Conservation (phyloP, 805 yeast genomes). For the Myxozyma monticola region DNA sequence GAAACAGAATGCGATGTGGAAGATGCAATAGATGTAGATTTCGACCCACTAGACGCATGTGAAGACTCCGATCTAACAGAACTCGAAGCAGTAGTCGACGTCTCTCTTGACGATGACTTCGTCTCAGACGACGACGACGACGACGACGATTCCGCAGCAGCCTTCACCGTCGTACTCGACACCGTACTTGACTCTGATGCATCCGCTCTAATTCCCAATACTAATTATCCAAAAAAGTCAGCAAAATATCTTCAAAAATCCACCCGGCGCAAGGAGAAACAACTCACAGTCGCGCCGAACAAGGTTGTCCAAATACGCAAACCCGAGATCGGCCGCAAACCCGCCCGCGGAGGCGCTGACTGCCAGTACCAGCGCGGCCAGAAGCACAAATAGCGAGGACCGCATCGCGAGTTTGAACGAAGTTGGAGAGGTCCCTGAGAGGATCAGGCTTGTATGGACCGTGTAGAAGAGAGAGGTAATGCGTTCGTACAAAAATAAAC, state of each 20-base stretch:
- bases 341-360: too few relatives aligned
- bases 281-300: conserved; percentile 5
- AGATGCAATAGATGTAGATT: not conserved
- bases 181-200: not conserved
- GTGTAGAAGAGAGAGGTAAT: too few relatives aligned
- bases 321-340: conserved; percentile 3
- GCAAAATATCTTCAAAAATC: not conserved
- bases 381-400: too few relatives aligned
- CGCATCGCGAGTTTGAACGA: too few relatives aligned
- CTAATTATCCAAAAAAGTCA: not conserved
- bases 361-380: too few relatives aligned
- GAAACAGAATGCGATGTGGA: conserved; percentile 1
- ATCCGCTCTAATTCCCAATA: not conserved
- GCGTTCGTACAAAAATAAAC: too few relatives aligned
- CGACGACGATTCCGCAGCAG: not conserved
- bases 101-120: not conserved
- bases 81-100: too few relatives aligned
- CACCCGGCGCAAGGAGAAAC: not conserved
- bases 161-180: not conserved
- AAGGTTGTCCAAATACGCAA: conserved; percentile 4
- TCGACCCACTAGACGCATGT: not conserved
- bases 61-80: not conserved
- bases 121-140: not conserved
- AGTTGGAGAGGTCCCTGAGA: too few relatives aligned
- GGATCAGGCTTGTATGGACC: too few relatives aligned